Conservation (phyloP, 192 early-diverging fungal genomes). For the Haplosporangium gracile region DNA sequence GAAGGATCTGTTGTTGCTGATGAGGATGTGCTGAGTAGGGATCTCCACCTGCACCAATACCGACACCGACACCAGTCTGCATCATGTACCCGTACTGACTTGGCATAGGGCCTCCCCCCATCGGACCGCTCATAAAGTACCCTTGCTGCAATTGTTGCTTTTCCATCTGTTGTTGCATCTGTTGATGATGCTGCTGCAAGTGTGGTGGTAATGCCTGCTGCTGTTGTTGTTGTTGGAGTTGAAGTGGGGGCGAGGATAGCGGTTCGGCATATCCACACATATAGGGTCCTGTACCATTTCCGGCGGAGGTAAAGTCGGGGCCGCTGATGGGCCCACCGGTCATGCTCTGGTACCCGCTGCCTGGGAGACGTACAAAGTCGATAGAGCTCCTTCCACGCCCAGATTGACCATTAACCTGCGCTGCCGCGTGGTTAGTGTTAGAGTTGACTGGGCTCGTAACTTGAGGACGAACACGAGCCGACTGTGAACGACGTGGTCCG, state of each 20-base stretch:
- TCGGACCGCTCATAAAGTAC: slow-evolving; percentile 9
- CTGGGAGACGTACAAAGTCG: slow-evolving; percentile 17
- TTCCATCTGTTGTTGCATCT: slow-evolving; percentile 8
- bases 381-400: slow-evolving; percentile 9
- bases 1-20: slow-evolving; percentile 42
- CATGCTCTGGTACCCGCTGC: slow-evolving; percentile 21
- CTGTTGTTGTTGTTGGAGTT: background rate
- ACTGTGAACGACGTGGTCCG: slow-evolving; percentile 35
- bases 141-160: slow-evolving; percentile 28
- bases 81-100: slow-evolving; percentile 18
- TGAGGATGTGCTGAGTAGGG: slow-evolving; percentile 16
- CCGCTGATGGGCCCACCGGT: background rate
- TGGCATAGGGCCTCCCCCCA: background rate
- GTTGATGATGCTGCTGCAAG: background rate
- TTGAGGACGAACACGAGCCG: slow-evolving; percentile 6
- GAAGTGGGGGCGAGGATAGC: background rate
- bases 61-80: background rate
- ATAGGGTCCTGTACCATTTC: slow-evolving; percentile 7
- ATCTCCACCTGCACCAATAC: background rate
- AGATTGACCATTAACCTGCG: background rate
- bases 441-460: slow-evolving; percentile 4
- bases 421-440: slow-evolving; percentile 4
- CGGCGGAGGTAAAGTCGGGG: background rate
- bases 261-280: slow-evolving; percentile 8
- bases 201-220: background rate